Evolutionary conservation across 768 basidiomycete species (phyloP), one percentile per base, ranked within the genome.

Genomic region (Heimioporus sp.): DNA sequence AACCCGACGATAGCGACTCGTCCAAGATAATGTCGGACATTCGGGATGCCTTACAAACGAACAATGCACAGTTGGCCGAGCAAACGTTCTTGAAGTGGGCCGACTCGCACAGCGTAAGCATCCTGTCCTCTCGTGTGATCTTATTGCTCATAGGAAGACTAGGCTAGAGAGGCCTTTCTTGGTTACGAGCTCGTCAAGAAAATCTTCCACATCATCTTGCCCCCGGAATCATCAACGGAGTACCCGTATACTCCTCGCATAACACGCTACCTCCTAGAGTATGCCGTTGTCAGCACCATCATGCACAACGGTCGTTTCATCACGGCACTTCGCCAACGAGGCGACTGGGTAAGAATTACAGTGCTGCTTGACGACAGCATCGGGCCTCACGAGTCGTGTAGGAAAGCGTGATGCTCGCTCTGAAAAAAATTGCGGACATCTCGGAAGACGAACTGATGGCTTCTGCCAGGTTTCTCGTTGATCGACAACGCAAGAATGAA

Each of bases 281-380:
- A 71, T 46, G 69, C 76, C 4, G 72, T 79, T 2, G 77, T 90
- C 13, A 82, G 78, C 49, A 75, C 79, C 39, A 75, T 72, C 28
- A 88, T 90, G 86, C 60, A 88, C 10, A 70, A 80, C 7, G 79
- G 77, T 12, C 83, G 82, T 3, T 65, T 92, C 16, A 59, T 91
- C 35, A 71, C 72, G 10, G 73, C 73, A 2, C 66, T 92, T 32
- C 70, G 75, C 42, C 65, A 74, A 46, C 77, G 75, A 52, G 72
- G 74, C 39, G 90, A 92, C 60, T 92, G 90, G 90, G 90, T 83
- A 61, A 49, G 76, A 60, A 47, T 43, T 36, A 2, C 37, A 3
- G 37, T 21, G 11, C 28, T 10, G 0, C 28, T 6, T 15, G 30
- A 9, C 31, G 15, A 19, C 20, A 13, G 34, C 24, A 3, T 44